Conservation (phyloP, 2,329 filamentous ascomycete species). For the Xylariales sp. region DNA sequence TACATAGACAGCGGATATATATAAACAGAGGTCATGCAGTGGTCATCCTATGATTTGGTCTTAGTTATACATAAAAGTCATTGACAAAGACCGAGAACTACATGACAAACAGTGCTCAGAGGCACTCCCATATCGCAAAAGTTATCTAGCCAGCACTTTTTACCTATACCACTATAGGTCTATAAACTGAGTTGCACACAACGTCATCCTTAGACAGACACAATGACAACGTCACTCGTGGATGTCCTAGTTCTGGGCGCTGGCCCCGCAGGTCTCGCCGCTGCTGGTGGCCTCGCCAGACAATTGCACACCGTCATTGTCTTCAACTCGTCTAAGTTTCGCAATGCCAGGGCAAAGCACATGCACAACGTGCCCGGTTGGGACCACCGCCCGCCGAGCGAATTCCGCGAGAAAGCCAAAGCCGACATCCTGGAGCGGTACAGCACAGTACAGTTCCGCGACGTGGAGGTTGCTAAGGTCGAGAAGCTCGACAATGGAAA, state of each 20-base stretch:
- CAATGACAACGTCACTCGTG: neutral
- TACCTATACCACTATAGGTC: no score
- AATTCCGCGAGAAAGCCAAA: slow-evolving; percentile 1
- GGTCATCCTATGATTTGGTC: no score
- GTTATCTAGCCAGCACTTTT: no score
- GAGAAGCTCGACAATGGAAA: neutral
- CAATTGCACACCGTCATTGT: slow-evolving; percentile 4
- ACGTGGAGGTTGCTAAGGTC: neutral
- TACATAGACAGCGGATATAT: no score
- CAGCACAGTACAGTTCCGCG: neutral
- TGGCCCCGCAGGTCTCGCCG: slow-evolving; percentile 6
- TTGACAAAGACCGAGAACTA: no score
- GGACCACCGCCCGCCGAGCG: slow-evolving; percentile 5
- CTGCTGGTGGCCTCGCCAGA: slow-evolving; percentile 3
- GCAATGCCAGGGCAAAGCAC: slow-evolving; percentile 2
- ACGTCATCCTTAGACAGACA: no score
- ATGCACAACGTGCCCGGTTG: slow-evolving; percentile 9
- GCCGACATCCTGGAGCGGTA: slow-evolving; percentile 5
- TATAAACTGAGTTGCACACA: no score
- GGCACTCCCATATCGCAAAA: no score
- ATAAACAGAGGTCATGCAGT: no score
- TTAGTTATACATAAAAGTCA: no score
- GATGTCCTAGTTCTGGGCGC: slow-evolving; percentile 8
- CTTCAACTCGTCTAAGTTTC: slow-evolving; percentile 6
- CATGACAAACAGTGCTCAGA: no score